Conservation (phyloP, 2,329 filamentous ascomycete species). For the Onygenales sp. region DNA sequence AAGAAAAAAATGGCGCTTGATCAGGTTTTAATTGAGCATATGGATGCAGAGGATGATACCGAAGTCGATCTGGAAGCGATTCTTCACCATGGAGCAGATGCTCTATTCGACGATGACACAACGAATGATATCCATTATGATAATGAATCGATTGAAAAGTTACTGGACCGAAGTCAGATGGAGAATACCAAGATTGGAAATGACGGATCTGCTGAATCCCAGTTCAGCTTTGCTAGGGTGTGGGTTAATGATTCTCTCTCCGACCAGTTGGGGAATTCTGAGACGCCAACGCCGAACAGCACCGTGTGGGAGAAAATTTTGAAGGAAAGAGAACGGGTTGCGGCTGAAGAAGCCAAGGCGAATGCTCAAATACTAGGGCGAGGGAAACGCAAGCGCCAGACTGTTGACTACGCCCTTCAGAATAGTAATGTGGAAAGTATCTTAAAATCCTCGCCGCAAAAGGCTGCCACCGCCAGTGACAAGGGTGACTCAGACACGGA, state of each 20-base stretch:
- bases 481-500: conserved; percentile 8
- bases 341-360: conserved; percentile 59
- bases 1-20: conserved; percentile 94
- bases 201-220: conserved; percentile 60
- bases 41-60: conserved; percentile 74
- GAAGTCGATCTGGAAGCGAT: conserved; percentile 78
- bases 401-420: conserved; percentile 38
- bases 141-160: conserved; percentile 67
- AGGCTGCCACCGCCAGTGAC: background rate
- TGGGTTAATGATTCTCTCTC: conserved; percentile 80
- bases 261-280: conserved; percentile 48
- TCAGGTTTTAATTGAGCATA: conserved; percentile 84
- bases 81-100: conserved; percentile 74
- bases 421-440: conserved; percentile 18
- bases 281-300: conserved; percentile 49
- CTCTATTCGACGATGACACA: conserved; percentile 70
- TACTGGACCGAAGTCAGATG: conserved; percentile 77
- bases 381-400: conserved; percentile 62
- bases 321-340: conserved; percentile 68
- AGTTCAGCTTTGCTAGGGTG: conserved; percentile 82
- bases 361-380: conserved; percentile 71
- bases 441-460: conserved; percentile 7
- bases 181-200: conserved; percentile 60
- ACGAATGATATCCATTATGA: conserved; percentile 71
- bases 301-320: conserved; percentile 88